A percentile compares a stretch with the other conserved stretches of the same genome.
These are phyloP conservation scores for Debaryomycetaceae sp. DNA, from an alignment of 1,139 yeast genomes.

Conservation along the genomic window DNA sequence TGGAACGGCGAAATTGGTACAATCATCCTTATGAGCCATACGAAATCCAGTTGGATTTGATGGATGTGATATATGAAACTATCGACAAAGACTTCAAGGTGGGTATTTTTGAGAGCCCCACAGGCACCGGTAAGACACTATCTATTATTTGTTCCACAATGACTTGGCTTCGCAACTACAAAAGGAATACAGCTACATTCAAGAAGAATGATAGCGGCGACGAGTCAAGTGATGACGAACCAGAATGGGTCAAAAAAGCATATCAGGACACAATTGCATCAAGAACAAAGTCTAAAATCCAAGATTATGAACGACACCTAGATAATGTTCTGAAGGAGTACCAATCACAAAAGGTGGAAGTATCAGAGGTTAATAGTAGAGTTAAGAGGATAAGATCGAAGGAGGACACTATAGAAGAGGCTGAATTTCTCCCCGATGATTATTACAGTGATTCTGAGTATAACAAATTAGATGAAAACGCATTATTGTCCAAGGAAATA, in stretches of 20 bases:
- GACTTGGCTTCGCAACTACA: constrained; percentile 77
- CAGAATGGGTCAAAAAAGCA: constrained; percentile 56
- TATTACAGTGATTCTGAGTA: constrained; percentile 32
- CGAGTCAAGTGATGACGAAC: constrained; percentile 47
- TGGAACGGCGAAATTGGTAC: constrained; percentile 22
- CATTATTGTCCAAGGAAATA: constrained; percentile 42
- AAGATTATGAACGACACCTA: constrained; percentile 41
- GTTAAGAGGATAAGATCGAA: constrained; percentile 7
- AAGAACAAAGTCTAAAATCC: constrained; percentile 25
- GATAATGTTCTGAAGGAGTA: constrained; percentile 20
- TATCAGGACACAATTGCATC: constrained; percentile 32
- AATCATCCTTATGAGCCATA: constrained; percentile 84
- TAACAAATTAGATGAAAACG: constrained; percentile 14
- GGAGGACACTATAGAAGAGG: constrained; percentile 11
- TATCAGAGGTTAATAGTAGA: constrained; percentile 5
- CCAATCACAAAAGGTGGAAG: constrained; percentile 9
- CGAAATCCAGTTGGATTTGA: constrained; percentile 69
- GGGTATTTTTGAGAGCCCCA: constrained; percentile 89
- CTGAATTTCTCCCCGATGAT: constrained; percentile 39
- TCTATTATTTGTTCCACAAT: constrained; percentile 82
- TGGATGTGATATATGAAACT: constrained; percentile 69
- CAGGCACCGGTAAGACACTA: constrained; percentile 92
- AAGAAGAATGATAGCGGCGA: constrained; percentile 14
- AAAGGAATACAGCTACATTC: constrained; percentile 33
- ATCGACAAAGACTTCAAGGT: constrained; percentile 58